Conservation (phyloP, 2,329 filamentous ascomycete genomes). For the Diaporthe batatas region DNA sequence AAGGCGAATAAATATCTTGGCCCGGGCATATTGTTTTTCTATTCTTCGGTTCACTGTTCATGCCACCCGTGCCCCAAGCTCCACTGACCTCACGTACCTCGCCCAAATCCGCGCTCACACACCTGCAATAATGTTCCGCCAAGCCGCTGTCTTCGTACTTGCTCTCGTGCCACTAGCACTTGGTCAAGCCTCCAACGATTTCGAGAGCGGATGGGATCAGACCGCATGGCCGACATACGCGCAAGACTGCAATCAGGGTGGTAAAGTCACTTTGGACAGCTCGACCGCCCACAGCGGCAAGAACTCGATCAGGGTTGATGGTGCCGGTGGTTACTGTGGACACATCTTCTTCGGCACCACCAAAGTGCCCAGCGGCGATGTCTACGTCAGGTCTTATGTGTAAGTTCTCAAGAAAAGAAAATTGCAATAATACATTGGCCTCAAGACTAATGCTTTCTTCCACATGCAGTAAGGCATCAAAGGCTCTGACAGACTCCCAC, state of each 20-base stretch:
- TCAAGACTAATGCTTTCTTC: background rate
- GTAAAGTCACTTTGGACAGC: conserved; percentile 68
- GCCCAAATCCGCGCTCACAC: background rate
- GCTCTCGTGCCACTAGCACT: conserved; percentile 61
- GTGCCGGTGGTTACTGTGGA: conserved; percentile 67
- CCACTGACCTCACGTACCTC: background rate
- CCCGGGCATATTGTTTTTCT: background rate
- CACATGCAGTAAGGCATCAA: conserved; percentile 63
- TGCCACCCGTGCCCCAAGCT: background rate
- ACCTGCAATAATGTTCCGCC: conserved; percentile 55
- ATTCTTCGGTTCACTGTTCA: background rate
- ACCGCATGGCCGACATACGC: conserved; percentile 71
- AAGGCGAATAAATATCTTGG: conserved; percentile 18
- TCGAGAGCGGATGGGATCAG: conserved; percentile 70
- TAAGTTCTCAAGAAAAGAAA: conserved; percentile 53
- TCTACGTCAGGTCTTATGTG: conserved; percentile 70
- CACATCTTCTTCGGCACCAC: conserved; percentile 74
- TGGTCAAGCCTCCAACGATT: conserved; percentile 67
- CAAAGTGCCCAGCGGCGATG: conserved; percentile 66
- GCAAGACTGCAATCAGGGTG: conserved; percentile 71
- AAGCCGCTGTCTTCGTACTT: conserved; percentile 60
- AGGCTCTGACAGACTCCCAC: conserved; percentile 69
- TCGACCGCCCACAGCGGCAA: conserved; percentile 68
- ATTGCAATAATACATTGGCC: too few species aligned
- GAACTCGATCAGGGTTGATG: conserved; percentile 67